Percentiles rank a stretch among this genome's conserved stretches.
These are phyloP conservation scores for Claviceps digitariae DNA, from an alignment of 2,329 filamentous ascomycete genomes.

Conservation along the genomic window DNA sequence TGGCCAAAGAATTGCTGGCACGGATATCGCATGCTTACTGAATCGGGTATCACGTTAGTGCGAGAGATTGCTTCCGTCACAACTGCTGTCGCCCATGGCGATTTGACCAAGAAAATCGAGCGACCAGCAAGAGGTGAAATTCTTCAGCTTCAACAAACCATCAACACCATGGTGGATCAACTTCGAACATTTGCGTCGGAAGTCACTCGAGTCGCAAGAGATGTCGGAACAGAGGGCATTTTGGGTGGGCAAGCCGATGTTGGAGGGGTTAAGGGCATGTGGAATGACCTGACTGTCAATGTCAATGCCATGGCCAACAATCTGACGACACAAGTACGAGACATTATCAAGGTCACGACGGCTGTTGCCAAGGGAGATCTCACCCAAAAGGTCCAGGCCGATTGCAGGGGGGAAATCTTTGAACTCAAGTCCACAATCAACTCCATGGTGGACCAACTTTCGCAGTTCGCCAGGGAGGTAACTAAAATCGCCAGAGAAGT, in stretches of 20 bases:
- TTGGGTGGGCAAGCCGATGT: conserved; percentile 73
- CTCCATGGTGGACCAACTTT: conserved; percentile 95
- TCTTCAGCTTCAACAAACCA: conserved; percentile 69
- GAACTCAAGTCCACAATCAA: conserved; percentile 98
- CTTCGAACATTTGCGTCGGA: conserved; percentile 72
- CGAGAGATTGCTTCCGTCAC: conserved; percentile 77
- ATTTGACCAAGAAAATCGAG: conserved; percentile 74
- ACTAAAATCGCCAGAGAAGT: conserved; percentile 94
- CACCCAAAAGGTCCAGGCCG: conserved; percentile 91
- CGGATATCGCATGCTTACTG: not conserved
- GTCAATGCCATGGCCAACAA: conserved; percentile 85
- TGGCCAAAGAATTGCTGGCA: too few species aligned
- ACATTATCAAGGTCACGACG: conserved; percentile 75
- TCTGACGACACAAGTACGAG: conserved; percentile 76
- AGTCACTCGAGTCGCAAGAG: conserved; percentile 68
- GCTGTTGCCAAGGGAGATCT: conserved; percentile 73
- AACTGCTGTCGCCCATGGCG: conserved; percentile 69
- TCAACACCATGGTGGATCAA: conserved; percentile 84
- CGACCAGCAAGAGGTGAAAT: conserved; percentile 72
- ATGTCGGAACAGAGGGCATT: conserved; percentile 75
- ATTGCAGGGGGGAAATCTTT: conserved; percentile 80
- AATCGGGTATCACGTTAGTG: conserved; percentile 30
- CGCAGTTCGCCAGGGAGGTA: conserved; percentile 93
- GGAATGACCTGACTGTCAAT: conserved; percentile 76
- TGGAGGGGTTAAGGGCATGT: conserved; percentile 75